A percentile compares a stretch with the other conserved stretches of the same genome.
Conservation (phyloP, 257 asterid genomes). For the Fraxinus quadrangulata region DNA sequence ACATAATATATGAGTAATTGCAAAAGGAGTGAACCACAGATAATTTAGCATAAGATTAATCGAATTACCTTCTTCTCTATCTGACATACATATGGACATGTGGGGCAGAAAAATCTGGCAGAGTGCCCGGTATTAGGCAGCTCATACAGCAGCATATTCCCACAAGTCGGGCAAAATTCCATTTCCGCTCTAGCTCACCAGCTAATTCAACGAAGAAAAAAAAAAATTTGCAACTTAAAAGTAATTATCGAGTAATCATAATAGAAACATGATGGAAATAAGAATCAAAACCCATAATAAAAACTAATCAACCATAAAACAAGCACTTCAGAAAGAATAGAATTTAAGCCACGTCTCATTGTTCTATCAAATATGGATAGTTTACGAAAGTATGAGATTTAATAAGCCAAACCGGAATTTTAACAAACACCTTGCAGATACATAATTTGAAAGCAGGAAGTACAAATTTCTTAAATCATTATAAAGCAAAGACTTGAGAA, state of each 20-base stretch:
- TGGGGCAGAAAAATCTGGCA: constrained; percentile 60
- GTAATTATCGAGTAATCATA: not conserved
- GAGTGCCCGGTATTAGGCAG: constrained; percentile 53
- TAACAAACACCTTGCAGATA: not conserved
- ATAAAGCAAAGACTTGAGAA: too few relatives aligned
- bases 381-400: not conserved
- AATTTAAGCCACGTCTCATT: not conserved
- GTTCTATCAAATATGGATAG: constrained; percentile 1
- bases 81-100: constrained; percentile 61
- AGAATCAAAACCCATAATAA: not conserved
- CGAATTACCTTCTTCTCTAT: constrained; percentile 53
- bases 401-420: not conserved
- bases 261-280: not conserved
- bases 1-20: not conserved
- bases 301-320: not conserved
- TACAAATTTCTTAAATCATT: not conserved
- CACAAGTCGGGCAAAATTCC: constrained; percentile 86
- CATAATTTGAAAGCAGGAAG: not conserved
- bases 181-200: constrained; percentile 28
- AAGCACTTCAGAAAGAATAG: not conserved
- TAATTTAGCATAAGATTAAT: constrained; percentile 1
- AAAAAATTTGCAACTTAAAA: not conserved
- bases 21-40: constrained; percentile 9
- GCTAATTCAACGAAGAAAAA: not conserved
- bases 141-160: constrained; percentile 58